Evolutionary conservation across 2,329 filamentous ascomycete species (phyloP), one percentile per base, ranked within the genome.

Genomic region (Didymella segeticola): DNA sequence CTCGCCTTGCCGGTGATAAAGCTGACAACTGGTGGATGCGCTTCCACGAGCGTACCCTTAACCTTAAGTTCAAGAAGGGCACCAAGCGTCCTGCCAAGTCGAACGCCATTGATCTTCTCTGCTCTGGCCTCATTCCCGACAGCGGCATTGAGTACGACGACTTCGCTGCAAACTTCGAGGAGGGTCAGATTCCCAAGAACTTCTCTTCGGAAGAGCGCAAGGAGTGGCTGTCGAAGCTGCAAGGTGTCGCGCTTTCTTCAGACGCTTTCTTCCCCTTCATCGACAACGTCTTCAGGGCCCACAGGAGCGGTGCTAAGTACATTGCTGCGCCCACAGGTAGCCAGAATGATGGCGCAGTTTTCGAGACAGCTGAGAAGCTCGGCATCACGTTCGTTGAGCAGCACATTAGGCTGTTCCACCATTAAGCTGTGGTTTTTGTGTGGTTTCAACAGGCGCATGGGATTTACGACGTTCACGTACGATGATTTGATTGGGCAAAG

Each of bases 1-100:
- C 95, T 34, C 89, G 95, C 63, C 86, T 99, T 45, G 95, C 95
- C 10, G 95, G 95, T 56, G 93, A 98, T 82, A 99, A 99, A 83
- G 91, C 93, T 42, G 95, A 99, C 78, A 97, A 96, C 83, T 98
- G 93, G 93, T 99, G 93, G 95, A 89, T 99, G 83, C 90, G 95
- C 70, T 98, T 98, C 86, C 90, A 97, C 81, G 88, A 91, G 66
- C 89, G 91, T 47, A 90, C 95, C 11, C 83, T 98, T 43, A 83
- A 81, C 71, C 89, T 99, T 75, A 90, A 93, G 81, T 99, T 92
- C 91, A 97, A 96, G 85, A 93, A 95, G 81, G 93, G 95, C 68
- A 91, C 90, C 72, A 98, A 98, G 87, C 87, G 95, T 53, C 85
- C 95, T 39, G 93, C 97, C 77, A 99, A 98, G 86, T 96, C 90